Percentiles rank a stretch among this genome's conserved stretches.
Evolutionary conservation across 495 filamentous ascomycete genomes (phyloP).

Genomic region (Podospora anserina): DNA sequence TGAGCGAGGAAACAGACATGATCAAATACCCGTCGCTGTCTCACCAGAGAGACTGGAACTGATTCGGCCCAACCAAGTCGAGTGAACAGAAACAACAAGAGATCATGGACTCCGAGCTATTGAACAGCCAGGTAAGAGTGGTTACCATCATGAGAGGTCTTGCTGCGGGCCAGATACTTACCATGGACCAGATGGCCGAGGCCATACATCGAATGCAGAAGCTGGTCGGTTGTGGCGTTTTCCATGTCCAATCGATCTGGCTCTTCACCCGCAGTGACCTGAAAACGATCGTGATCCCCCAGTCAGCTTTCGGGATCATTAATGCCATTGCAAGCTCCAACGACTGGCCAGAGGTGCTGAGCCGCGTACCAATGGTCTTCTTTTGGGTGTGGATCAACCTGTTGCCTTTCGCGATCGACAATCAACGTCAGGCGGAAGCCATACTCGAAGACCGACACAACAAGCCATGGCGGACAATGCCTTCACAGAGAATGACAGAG

Average conservation of each 20-base stretch:
- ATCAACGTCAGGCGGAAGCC: neutral
- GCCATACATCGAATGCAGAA: neutral
- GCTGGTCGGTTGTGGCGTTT: neutral
- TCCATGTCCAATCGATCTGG: neutral
- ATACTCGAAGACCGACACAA: neutral
- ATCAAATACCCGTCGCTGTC: neutral
- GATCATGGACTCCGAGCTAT: neutral
- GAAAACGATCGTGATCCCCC: neutral
- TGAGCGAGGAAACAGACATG: neutral
- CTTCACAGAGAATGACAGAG: neutral
- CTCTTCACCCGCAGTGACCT: neutral
- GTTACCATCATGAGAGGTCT: neutral
- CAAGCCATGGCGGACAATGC: neutral
- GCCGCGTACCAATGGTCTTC: neutral
- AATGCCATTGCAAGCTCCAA: neutral
- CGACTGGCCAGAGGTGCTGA: neutral
- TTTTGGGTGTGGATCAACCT: neutral
- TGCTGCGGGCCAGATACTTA: neutral
- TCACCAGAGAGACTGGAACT: neutral
- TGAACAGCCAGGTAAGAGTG: neutral
- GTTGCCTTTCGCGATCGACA: neutral
- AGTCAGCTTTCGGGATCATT: neutral
- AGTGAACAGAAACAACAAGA: neutral
- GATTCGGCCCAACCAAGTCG: neutral
- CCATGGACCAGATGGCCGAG: neutral